phyloP scores from a whole-genome alignment of 192 early-diverging fungal genomes.

The Ambispora gerdemannii region DNA sequence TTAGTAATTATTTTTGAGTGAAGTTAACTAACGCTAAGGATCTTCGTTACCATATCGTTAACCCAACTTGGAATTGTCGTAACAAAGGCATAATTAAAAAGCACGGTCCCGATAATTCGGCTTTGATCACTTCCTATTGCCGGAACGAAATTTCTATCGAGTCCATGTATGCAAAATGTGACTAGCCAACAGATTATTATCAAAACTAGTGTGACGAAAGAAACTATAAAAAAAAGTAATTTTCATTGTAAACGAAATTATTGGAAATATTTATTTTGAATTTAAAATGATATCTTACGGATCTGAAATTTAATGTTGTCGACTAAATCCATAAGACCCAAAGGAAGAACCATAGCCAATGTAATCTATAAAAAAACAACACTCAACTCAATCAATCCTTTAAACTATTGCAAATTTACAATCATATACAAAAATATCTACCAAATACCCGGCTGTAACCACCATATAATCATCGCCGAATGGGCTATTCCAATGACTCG shows the following conservation, averaged over 20 bases:
- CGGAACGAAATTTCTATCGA: conserved; percentile 48
- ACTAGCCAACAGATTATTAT: conserved; percentile 60
- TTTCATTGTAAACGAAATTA: conserved; percentile 25
- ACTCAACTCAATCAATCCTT: too few relatives aligned
- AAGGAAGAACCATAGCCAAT: conserved; percentile 50
- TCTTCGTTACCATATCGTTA: conserved; percentile 50
- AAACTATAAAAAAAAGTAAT: conserved; percentile 38
- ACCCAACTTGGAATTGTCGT: conserved; percentile 67
- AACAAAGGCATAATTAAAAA: conserved; percentile 71
- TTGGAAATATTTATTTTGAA: too few relatives aligned
- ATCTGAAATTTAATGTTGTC: conserved; percentile 70
- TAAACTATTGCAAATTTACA: too few relatives aligned
- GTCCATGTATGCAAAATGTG: conserved; percentile 50
- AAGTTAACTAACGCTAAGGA: background rate
- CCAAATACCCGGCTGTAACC: conserved; percentile 57
- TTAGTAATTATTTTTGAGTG: background rate
- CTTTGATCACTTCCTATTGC: conserved; percentile 49
- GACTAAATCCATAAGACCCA: conserved; percentile 58
- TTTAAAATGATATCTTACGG: background rate
- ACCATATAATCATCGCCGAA: conserved; percentile 56
- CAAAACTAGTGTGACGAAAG: conserved; percentile 48
- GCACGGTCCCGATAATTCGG: conserved; percentile 58
- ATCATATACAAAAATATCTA: conserved; percentile 32
- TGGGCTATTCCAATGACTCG: conserved; percentile 45
- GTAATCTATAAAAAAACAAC: conserved; percentile 25